Evolutionary conservation across 306 rosid genomes (phyloP).

Genomic region (Quillaja saponaria): DNA sequence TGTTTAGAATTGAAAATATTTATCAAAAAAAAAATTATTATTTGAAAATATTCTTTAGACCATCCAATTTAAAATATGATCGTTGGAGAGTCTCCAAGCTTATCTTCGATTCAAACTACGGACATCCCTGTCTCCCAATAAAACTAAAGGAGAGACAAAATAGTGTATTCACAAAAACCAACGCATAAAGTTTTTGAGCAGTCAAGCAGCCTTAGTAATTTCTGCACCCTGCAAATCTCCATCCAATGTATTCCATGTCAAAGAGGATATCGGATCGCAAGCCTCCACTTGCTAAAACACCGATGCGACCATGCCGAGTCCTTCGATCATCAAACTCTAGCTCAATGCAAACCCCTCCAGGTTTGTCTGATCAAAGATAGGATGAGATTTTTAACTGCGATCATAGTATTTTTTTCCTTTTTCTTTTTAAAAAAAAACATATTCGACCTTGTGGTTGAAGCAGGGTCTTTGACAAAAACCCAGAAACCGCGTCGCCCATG

Average conservation of each 20-base stretch:
- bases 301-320: conserved; percentile 45
- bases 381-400: background rate
- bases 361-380: conserved; percentile 25
- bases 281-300: conserved; percentile 79
- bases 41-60: background rate
- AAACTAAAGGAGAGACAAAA: conserved; percentile 1
- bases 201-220: background rate
- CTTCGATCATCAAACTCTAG: conserved; percentile 43
- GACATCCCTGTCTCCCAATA: conserved; percentile 16
- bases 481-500: conserved; percentile 37
- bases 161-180: conserved; percentile 3
- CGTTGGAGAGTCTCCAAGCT: conserved; percentile 48
- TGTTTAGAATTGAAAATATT: too few relatives aligned
- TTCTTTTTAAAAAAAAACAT: background rate
- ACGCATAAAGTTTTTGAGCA: background rate
- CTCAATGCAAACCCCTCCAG: conserved; percentile 66
- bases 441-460: background rate
- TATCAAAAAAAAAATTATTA: too few relatives aligned
- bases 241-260: conserved; percentile 40
- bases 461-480: conserved; percentile 68
- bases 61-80: conserved; percentile 49
- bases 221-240: background rate
- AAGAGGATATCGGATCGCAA: conserved; percentile 54
- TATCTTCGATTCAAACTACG: too few relatives aligned
- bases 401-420: background rate